Base-by-base conservation (phyloP, 2,329 filamentous ascomycete species). In the Chrysoporthe cubensis region DNA sequence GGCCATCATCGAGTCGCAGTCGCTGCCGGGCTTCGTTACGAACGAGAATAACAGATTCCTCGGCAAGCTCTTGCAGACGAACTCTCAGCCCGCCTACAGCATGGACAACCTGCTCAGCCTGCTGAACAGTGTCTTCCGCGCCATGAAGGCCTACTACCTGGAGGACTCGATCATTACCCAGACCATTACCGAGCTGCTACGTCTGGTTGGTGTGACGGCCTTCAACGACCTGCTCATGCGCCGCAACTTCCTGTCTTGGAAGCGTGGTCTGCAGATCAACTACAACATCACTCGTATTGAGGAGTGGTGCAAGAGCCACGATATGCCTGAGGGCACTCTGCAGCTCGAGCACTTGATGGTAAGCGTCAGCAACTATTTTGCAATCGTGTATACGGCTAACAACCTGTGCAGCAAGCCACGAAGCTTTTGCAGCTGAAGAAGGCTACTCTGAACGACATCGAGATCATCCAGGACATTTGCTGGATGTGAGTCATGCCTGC, bases 241-340 rank as follows among this genome's bases (percentile, higher is more conserved):
- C 75, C 89, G 96, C 74, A 98, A 98, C 81, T 99, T 99, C 87
- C 87, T 99, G 67, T 97, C 94, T 0, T 99, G 96, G 96, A 99
- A 99, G 85, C 93, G 96, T 79, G 96, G 96, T 74, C 88, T 99
- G 65, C 96, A 99, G 80, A 99, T 99, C 83, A 99, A 99, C 83
- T 99, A 99, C 85, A 99, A 99, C 83, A 99, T 99, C 79, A 99
- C 96, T 34, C 89, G 96, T 67, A 99, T 99, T 71, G 96, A 99
- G 80, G 96, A 99, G 81, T 99, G 96, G 96, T 99, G 96, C 83
- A 99, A 99, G 88, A 97, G 94, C 76, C 96, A 99, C 79, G 96
- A 98, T 74, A 98, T 99, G 95, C 96, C 96, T 1, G 95, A 99
- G 80, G 96, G 96, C 66, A 99, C 95, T 42, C 86, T 99, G 64